phyloP scores from a whole-genome alignment of 2,329 filamentous ascomycete genomes.

The Sporothrix curviconia region DNA sequence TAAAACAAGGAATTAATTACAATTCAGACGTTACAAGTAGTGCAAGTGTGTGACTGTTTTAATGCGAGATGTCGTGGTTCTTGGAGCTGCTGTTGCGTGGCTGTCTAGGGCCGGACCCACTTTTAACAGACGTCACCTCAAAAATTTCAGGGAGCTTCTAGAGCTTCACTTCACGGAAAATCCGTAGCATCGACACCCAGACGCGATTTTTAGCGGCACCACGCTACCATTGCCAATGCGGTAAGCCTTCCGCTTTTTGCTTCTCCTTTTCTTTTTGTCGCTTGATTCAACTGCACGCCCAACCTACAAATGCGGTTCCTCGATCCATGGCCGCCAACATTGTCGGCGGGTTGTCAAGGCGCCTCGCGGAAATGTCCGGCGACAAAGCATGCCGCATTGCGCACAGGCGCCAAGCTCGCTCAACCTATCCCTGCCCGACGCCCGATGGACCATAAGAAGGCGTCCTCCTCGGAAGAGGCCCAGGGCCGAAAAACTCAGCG shows the following conservation, averaged over 20 bases:
- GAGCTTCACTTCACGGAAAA: background rate
- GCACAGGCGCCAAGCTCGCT: slow-evolving; percentile 49
- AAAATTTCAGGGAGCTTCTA: slow-evolving; percentile 6
- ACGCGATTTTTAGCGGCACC: background rate
- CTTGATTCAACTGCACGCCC: too few relatives aligned
- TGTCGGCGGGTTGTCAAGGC: slow-evolving; percentile 59
- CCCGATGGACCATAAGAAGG: too few relatives aligned
- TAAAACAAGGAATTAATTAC: background rate
- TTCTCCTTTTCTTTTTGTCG: background rate
- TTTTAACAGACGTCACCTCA: slow-evolving; percentile 1
- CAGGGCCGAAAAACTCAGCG: too few relatives aligned
- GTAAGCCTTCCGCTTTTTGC: background rate
- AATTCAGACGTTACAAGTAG: background rate
- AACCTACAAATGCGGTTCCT: slow-evolving; percentile 47
- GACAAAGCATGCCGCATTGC: slow-evolving; percentile 53
- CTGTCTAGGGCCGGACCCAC: slow-evolving; percentile 2
- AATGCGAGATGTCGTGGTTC: background rate
- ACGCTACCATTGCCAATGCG: background rate
- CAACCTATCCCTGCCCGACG: slow-evolving; percentile 21
- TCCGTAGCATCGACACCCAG: background rate
- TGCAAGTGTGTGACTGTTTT: background rate
- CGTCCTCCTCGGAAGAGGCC: too few relatives aligned
- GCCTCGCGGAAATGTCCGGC: slow-evolving; percentile 65
- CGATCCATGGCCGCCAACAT: slow-evolving; percentile 62
- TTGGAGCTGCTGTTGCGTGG: too few relatives aligned